A percentile compares a stretch with the other conserved stretches of the same genome.
Conservation (phyloP, 352 stramenopile species). For the Phytophthora idaei region DNA sequence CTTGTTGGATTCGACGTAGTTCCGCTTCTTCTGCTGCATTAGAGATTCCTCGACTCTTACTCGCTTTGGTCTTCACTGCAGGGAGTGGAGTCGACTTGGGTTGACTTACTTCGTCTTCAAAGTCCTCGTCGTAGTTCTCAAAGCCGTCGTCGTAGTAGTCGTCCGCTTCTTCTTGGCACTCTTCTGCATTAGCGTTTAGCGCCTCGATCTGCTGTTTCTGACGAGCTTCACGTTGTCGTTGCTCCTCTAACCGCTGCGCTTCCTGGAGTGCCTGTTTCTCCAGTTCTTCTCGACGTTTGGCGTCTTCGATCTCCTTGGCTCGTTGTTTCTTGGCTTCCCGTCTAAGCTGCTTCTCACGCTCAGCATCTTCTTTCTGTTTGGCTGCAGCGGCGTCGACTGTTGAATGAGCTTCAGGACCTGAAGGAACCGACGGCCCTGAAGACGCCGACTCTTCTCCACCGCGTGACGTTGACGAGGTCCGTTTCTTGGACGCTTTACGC, state of each 20-base stretch:
- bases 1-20: conserved; percentile 68
- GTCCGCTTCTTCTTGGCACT: conserved; percentile 67
- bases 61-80: conserved; percentile 16
- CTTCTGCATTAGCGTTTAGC: conserved; percentile 75
- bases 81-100: conserved; percentile 31
- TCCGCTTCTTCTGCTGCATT: conserved; percentile 32
- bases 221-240: conserved; percentile 46
- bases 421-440: conserved; percentile 13
- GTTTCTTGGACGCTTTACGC: conserved; percentile 52
- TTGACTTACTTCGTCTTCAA: conserved; percentile 47
- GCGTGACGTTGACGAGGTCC: conserved; percentile 31
- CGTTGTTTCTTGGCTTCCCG: conserved; percentile 63
- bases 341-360: conserved; percentile 43
- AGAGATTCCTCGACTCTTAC: conserved; percentile 24
- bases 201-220: conserved; percentile 57
- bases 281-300: conserved; percentile 55
- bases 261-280: conserved; percentile 54
- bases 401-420: conserved; percentile 12
- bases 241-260: conserved; percentile 50
- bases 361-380: conserved; percentile 46
- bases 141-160: conserved; percentile 77
- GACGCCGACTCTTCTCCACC: conserved; percentile 15
- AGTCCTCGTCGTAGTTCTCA: conserved; percentile 72
- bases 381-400: conserved; percentile 21
- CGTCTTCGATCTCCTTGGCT: conserved; percentile 58